These are phyloP conservation scores for Fremontodendron californicum DNA, from an alignment of 345 rosid species.

Conservation along the genomic window DNA sequence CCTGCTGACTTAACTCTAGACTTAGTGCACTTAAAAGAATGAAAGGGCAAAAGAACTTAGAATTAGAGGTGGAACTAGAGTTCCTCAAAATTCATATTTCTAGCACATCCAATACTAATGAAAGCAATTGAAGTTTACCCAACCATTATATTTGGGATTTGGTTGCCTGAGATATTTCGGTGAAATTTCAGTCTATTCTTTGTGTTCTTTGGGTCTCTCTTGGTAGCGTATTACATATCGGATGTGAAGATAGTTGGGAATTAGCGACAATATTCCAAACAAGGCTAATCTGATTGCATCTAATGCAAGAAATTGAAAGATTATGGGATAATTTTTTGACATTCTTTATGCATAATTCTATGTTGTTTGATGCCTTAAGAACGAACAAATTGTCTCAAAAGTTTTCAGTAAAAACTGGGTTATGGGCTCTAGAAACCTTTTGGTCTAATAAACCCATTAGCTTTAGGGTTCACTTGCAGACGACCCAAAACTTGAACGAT, in stretches of 20 bases:
- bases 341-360: background rate
- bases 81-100: constrained; percentile 33
- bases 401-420: no score
- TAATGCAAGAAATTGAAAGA: background rate
- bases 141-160: background rate
- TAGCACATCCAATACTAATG: constrained; percentile 7
- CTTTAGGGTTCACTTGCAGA: background rate
- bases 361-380: background rate
- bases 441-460: background rate
- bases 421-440: background rate
- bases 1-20: no score
- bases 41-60: constrained; percentile 43
- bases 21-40: no score
- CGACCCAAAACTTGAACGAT: background rate
- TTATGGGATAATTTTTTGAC: background rate
- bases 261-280: background rate
- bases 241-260: background rate
- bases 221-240: background rate
- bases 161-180: background rate
- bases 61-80: constrained; percentile 44
- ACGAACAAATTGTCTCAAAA: background rate
- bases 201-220: background rate
- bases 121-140: background rate
- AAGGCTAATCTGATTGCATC: background rate
- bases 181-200: background rate